Evolutionary conservation across 1,284 basidiomycete genomes (phyloP), one percentile per base, ranked within the genome.

Genomic region (Stygiomarasmius scandens): DNA sequence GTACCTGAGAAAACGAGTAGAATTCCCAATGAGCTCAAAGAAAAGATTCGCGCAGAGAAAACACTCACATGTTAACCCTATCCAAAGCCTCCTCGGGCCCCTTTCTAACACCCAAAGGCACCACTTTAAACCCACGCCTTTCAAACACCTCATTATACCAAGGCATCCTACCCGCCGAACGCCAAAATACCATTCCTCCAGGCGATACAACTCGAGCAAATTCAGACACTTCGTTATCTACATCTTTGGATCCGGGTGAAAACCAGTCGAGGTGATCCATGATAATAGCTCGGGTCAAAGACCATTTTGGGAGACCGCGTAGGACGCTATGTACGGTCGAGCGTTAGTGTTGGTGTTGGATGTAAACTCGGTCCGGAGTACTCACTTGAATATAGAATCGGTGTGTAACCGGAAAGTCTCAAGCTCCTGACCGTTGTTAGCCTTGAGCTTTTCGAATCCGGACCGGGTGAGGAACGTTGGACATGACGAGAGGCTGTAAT

Each of bases 241-340:
- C 81, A 54, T 86, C 86, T 56, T 73, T 68, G 3, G 83, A 78
- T 20, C 82, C 83, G 1, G 83, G 84, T 29, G 80, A 71, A 69
- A 90, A 91, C 89, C 86, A 90, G 66, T 91, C 90, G 61, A 91
- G 79, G 59, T 89, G 87, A 70, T 93, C 92, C 92, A 94, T 93
- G 54, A 91, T 78, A 56, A 93, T 82, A 10, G 83, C 81, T 44
- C 85, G 82, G 32, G 87, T 88, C 38, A 91, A 73, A 16, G 79
- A 82, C 48, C 72, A 74, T 47, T 76, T 69, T 0, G 76, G 71
- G n/a, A 90, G 74, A 23, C 84, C 84, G 19, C 77, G 75, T 5
- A 89, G 73, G 2, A 86, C 85, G 59, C 85, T 87, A 56, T 20
- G 27, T 10, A 45, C n/a, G n/a, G n/a, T n/a, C n/a, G n/a, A 53